Evolutionary conservation across 2,329 filamentous ascomycete species (phyloP), one percentile per base, ranked within the genome.

Genomic region (Calonectria hawksworthii): DNA sequence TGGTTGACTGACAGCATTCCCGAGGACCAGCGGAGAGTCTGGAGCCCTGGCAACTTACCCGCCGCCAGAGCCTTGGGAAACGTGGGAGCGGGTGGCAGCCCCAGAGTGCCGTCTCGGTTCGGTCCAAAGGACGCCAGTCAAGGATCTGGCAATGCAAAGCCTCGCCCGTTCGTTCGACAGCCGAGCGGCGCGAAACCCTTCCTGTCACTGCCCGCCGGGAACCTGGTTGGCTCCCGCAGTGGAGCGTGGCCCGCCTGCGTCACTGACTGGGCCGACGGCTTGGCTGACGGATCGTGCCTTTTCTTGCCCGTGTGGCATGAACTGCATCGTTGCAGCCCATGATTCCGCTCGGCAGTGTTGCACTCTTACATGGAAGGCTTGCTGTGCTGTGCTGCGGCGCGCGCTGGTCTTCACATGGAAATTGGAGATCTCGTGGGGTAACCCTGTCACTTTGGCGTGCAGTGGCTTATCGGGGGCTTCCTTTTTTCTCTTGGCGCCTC

Each of bases 1-100:
- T 73, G 54, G 59, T 26, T 52, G 41, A 54, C 63, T 72, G 41
- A 66, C 52, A 56, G 61, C 56, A 76, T 78, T 79, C 76, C 77
- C 80, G 80, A 81, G 80, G 80, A 63, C 77, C 71, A 81, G 76
- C 78, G 80, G 80, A 81, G 77, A 59, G 72, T n/a, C 56, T 61
- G 13, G 21, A 38, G 30, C 30, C 30, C 54, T 61, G 41, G 41
- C 41, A 44, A 21, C 28, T 18, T 61, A 61, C 54, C 34, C 32
- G 54, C 34, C 54, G 54, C 54, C 56, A 18, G 38, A 41, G 34
- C 56, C 34, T 38, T 51, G 63, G 63, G 63, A 66, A 66, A 51
- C 63, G 63, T 66, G 59, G 66, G 59, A 70, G 30, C 41, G 61
- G 61, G 61, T 67, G 69, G 36, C 61, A 59, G 64, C 16, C 44